Base-by-base conservation (phyloP, 2,329 filamentous ascomycete genomes). In the Ilyonectria sp. region DNA sequence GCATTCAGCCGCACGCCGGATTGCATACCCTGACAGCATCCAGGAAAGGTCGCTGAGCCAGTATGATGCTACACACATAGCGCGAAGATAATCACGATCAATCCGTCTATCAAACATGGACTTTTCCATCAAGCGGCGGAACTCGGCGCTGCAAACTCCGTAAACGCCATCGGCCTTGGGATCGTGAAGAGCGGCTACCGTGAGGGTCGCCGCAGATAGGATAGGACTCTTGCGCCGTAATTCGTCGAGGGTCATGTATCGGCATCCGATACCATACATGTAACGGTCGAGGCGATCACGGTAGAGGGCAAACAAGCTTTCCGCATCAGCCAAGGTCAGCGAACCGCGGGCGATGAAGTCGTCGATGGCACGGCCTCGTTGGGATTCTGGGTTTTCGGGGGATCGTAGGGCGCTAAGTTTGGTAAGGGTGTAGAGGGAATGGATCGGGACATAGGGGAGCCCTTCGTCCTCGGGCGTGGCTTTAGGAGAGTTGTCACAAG, bases 11-110 rank as follows among this genome's bases (percentile, higher is more conserved):
- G 86, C 86, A 17, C 85, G 79, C 9, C 86, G 81, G 31, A 86
- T 85, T 1, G 85, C 86, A 61, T 85, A 82, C 0, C 89, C 89
- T 0, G 87, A 89, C 0, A 91, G 80, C 71, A 88, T 90, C 87
- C 89, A 90, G 4, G 87, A 89, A 21, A 90, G 80, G 66, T 91
- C 89, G 4, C 87, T 87, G 0, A 91, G 81, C 89, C 89, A 91
- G 74, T 90, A 91, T 0, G 88, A 86, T 3, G 87, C 89, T 6
- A 91, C 84, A 40, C 87, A 90, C 68, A 91, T 84, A 6, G 87
- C 89, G 1, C 89, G 85, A 26, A 91, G 82, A 70, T 89, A 86
- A 65, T 91, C 89, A 3, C 80, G 75, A 47, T 81, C 77, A 0
- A 83, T 77, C 0, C 76, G 76, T 2, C 81, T 74, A 49, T 82